phyloP scores from a whole-genome alignment of 73 alveolate genomes.

The Paramecium sonneborni region DNA sequence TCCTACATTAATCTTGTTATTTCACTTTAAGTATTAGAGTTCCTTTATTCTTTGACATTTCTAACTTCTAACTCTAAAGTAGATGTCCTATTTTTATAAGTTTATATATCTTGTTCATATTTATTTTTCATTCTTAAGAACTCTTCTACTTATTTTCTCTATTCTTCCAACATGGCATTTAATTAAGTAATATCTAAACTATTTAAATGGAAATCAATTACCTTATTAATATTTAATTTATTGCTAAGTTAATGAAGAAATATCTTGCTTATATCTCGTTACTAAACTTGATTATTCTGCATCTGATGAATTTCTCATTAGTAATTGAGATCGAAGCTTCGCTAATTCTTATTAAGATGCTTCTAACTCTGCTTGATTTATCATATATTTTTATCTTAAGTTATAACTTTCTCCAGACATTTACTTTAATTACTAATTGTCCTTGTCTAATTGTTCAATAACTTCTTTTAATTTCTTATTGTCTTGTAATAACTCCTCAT shows the following conservation, averaged over 20 bases:
- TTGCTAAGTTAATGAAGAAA: not conserved
- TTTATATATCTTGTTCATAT: not conserved
- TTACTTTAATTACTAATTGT: not conserved
- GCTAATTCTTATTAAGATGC: conserved; percentile 42
- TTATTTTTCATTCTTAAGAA: not conserved
- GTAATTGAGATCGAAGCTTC: not conserved
- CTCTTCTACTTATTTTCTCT: not conserved
- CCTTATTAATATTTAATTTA: conserved; percentile 11
- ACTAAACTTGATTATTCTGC: not conserved
- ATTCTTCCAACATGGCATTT: not conserved
- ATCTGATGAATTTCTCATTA: conserved; percentile 28
- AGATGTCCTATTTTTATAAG: not conserved
- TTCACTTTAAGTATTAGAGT: not conserved
- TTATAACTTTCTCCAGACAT: conserved; percentile 25
- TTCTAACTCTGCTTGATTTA: conserved; percentile 12
- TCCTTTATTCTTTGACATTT: not conserved
- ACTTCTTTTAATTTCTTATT: conserved; percentile 46
- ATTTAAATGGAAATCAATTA: not conserved
- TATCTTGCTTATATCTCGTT: not conserved
- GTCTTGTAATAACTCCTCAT: conserved; percentile 28
- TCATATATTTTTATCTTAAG: not conserved
- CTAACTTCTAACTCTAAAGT: not conserved
- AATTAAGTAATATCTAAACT: conserved; percentile 10
- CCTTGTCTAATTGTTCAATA: conserved; percentile 16
- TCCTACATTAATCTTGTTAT: not conserved